Evolutionary conservation across 257 asterid genomes (phyloP), one percentile per base, ranked within the genome.

Genomic region (Penstemon barbatus): DNA sequence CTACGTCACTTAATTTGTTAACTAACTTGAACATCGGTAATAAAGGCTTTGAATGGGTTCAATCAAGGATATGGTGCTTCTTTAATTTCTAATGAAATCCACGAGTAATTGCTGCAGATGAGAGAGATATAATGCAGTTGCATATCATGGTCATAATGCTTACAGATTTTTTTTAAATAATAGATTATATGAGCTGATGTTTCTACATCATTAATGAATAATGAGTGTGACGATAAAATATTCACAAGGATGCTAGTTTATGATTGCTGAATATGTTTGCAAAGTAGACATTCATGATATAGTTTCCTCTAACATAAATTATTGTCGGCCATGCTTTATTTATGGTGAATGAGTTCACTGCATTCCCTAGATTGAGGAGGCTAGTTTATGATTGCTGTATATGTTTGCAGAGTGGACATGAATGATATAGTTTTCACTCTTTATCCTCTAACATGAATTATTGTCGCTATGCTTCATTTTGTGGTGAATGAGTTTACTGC

Each of bases 41-140:
- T n/a, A 41, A 68, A 68, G 12, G 12, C 50, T 8, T 13, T 33
- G 4, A 9, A 7, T 68, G 46, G 46, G 43, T 68, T 55, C 57
- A 45, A 7, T 49, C 52, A 36, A 12, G 66, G 44, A 68, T 57
- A 37, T 8, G 45, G 57, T 48, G 48, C 57, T 44, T 68, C 66
- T 68, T 68, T 7, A 25, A 25, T 25, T 25, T 25, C 33, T 25
- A 25, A 25, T 13, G 43, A 5, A 66, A 53, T 66, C 53, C 52
- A 39, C 8, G 37, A 42, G 63, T 54, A 40, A 19, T 55, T 42
- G 63, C 38, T 69, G 58, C 40, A 56, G 59, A 45, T 58, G 13
- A 46, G 18, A 36, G 7, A 13, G 19, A 46, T 44, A 45, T 5
- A 57, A 50, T 55, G 65, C 18, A 8, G 36, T 42, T 25, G 33